Percentiles rank a stretch among this genome's conserved stretches.
phyloP scores from a whole-genome alignment of 2,329 filamentous ascomycete species.

The Cladosporium cucumerinum region DNA sequence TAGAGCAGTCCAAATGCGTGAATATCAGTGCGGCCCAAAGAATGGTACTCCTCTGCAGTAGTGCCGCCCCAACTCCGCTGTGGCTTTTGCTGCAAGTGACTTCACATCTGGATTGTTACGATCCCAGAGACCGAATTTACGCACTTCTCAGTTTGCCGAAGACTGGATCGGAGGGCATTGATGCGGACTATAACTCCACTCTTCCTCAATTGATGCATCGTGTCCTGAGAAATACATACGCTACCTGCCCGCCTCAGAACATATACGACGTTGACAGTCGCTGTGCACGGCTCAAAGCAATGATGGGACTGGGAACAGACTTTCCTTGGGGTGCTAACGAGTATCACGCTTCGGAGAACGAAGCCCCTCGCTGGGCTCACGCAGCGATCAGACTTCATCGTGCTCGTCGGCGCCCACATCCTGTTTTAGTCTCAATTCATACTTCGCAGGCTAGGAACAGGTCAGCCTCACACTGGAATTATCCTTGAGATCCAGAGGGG shows the following conservation, averaged over 20 bases:
- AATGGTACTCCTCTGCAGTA: not conserved
- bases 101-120: not conserved
- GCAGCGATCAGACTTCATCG: not conserved
- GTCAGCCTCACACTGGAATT: not conserved
- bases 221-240: not conserved
- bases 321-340: not conserved
- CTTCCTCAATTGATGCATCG: not conserved
- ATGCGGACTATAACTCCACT: not conserved
- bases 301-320: not conserved
- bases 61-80: not conserved
- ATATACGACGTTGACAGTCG: not conserved
- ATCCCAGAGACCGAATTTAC: not conserved
- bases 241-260: not conserved
- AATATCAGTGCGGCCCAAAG: not conserved
- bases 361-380: not conserved
- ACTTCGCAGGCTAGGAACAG: slow-evolving; percentile 2
- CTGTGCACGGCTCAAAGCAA: not conserved
- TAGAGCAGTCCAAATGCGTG: too few relatives aligned
- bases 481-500: not conserved
- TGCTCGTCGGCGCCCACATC: not conserved
- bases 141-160: not conserved
- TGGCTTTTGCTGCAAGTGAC: not conserved
- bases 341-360: not conserved
- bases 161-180: not conserved
- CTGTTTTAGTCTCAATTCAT: not conserved